Percentiles rank a stretch among this genome's conserved stretches.
These are phyloP conservation scores for Parmales sp. DNA, from an alignment of 108 stramenopile species.

Conservation along the genomic window DNA sequence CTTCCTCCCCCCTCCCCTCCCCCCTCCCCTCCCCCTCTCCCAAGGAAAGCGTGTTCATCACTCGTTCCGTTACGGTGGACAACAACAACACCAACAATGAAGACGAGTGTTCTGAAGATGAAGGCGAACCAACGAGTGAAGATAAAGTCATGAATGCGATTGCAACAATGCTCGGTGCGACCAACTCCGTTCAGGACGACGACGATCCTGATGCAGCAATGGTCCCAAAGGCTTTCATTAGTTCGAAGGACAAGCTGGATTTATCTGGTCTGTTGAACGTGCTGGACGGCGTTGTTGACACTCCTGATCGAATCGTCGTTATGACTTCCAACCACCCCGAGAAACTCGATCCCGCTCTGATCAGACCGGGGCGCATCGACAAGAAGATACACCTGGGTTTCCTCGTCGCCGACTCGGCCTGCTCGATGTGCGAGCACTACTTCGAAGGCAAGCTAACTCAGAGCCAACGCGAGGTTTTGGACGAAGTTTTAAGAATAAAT, in stretches of 20 bases:
- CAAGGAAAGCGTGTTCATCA: too few relatives aligned
- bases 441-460: slow-evolving; percentile 17
- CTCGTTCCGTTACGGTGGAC: too few relatives aligned
- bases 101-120: not conserved
- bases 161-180: slow-evolving; percentile 14
- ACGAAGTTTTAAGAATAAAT: not conserved
- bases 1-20: not conserved
- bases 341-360: slow-evolving; percentile 61
- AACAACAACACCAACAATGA: too few relatives aligned
- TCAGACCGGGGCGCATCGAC: slow-evolving; percentile 69
- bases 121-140: not conserved
- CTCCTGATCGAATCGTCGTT: slow-evolving; percentile 62
- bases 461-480: not conserved
- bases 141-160: slow-evolving; percentile 13
- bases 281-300: slow-evolving; percentile 69
- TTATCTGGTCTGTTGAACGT: slow-evolving; percentile 60
- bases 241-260: slow-evolving; percentile 33
- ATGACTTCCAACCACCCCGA: slow-evolving; percentile 75
- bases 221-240: not conserved
- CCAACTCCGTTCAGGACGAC: not conserved
- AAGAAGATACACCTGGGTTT: slow-evolving; percentile 50
- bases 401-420: slow-evolving; percentile 32
- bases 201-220: not conserved
- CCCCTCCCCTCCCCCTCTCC: too few relatives aligned
- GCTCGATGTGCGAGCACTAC: slow-evolving; percentile 54